Percentiles rank a stretch among this genome's conserved stretches.
phyloP scores from a whole-genome alignment of 2,329 filamentous ascomycete species.

The Colletotrichum higginsianum region DNA sequence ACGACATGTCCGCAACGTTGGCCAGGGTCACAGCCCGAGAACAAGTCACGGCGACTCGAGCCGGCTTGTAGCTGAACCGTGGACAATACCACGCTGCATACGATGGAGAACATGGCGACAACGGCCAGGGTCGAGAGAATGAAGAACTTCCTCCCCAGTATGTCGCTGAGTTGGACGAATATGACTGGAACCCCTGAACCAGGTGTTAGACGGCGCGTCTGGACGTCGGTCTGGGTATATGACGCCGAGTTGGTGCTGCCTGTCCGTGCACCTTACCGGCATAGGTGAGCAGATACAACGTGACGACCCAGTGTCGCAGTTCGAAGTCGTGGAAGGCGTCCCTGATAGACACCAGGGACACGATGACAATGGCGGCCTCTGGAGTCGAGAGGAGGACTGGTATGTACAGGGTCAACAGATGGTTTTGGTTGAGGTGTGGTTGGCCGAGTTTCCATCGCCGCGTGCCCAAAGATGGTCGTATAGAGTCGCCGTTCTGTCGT shows the following conservation, averaged over 20 bases:
- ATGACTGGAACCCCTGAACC: conserved; percentile 57
- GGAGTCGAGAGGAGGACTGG: conserved; percentile 60
- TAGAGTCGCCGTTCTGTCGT: conserved; percentile 28
- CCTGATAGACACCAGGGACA: conserved; percentile 62
- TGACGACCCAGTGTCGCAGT: conserved; percentile 60
- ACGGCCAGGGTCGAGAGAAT: conserved; percentile 53
- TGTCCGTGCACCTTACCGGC: conserved; percentile 51
- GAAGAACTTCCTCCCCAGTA: conserved; percentile 57
- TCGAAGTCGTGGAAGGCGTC: conserved; percentile 55
- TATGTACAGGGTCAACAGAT: background rate
- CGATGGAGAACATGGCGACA: conserved; percentile 59
- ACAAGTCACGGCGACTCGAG: background rate
- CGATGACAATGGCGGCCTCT: conserved; percentile 66
- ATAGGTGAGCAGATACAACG: conserved; percentile 64
- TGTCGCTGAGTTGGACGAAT: conserved; percentile 61
- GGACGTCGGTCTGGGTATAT: background rate
- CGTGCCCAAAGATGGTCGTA: conserved; percentile 16
- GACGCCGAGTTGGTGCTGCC: background rate
- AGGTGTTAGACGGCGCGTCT: background rate
- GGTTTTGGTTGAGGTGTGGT: background rate
- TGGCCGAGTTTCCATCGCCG: background rate
- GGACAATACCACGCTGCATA: conserved; percentile 55
- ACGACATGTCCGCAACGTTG: conserved; percentile 50
- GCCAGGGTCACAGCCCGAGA: conserved; percentile 49
- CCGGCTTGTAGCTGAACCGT: conserved; percentile 50